These are phyloP conservation scores for Trichoderma polysporum DNA, from an alignment of 2,329 filamentous ascomycete genomes.

Conservation along the genomic window DNA sequence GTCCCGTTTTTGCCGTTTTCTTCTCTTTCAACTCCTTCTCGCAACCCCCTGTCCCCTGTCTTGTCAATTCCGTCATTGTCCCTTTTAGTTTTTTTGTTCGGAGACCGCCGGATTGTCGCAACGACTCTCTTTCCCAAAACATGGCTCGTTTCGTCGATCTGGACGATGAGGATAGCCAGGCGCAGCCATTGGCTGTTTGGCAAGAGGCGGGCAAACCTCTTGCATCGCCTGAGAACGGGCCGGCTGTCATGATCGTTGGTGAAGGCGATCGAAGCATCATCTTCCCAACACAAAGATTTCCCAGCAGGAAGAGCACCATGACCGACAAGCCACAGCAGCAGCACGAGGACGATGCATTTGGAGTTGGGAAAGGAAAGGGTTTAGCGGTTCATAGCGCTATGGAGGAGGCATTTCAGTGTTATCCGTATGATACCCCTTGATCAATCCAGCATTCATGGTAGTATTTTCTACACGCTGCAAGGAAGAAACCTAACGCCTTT, in stretches of 20 bases:
- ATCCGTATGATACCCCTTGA: constrained; percentile 33
- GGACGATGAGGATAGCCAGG: constrained; percentile 23
- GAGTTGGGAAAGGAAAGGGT: neutral
- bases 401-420: constrained; percentile 37
- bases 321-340: neutral
- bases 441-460: too few relatives aligned
- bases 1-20: neutral
- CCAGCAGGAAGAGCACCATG: constrained; percentile 10
- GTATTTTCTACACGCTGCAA: neutral
- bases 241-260: neutral
- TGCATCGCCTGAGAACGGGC: constrained; percentile 1
- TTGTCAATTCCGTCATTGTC: neutral
- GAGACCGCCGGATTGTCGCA: constrained; percentile 6
- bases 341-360: neutral
- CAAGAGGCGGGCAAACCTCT: constrained; percentile 8
- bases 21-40: neutral
- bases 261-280: neutral
- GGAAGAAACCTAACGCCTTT: neutral
- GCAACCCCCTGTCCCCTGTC: neutral
- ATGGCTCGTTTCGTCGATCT: constrained; percentile 31
- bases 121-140: neutral
- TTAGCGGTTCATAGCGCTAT: constrained; percentile 25
- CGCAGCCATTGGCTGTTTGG: constrained; percentile 7
- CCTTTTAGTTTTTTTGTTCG: neutral
- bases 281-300: neutral